Percentiles rank a stretch among this genome's conserved stretches.
phyloP scores from a whole-genome alignment of 2,329 filamentous ascomycete species.

The Talaromyces marneffei region DNA sequence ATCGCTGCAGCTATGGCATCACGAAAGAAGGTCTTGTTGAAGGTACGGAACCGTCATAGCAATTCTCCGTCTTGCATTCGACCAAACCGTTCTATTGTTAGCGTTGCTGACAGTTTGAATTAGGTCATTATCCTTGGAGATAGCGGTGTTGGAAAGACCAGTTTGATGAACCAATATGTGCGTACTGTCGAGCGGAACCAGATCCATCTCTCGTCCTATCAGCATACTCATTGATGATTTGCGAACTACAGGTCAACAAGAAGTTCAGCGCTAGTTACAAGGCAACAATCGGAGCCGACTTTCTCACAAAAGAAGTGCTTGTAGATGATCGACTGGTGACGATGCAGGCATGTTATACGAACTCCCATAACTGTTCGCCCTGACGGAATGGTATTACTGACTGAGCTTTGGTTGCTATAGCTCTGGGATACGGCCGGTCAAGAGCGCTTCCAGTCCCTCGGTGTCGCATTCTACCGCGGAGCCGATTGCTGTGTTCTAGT shows the following conservation, averaged over 20 bases:
- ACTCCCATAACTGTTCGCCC: neutral
- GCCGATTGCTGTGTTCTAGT: conserved; percentile 97
- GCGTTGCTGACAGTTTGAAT: conserved; percentile 1
- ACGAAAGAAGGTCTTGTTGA: conserved; percentile 84
- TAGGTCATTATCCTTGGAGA: conserved; percentile 99
- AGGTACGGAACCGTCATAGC: conserved; percentile 51
- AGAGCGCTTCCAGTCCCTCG: conserved; percentile 93
- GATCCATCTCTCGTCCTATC: conserved; percentile 16
- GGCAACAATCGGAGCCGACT: conserved; percentile 97
- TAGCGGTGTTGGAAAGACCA: conserved; percentile 98
- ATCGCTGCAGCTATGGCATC: conserved; percentile 56
- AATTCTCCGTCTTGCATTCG: conserved; percentile 10
- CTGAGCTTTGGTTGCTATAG: conserved; percentile 42
- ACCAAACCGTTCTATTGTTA: neutral
- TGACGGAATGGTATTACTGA: neutral
- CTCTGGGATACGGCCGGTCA: conserved; percentile 98
- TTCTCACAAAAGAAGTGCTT: conserved; percentile 94
- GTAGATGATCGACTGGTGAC: conserved; percentile 96
- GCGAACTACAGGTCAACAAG: conserved; percentile 84
- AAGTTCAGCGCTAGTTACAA: conserved; percentile 99
- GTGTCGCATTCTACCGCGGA: conserved; percentile 94
- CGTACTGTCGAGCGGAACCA: conserved; percentile 29
- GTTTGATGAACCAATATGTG: conserved; percentile 99
- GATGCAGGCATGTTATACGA: conserved; percentile 69
- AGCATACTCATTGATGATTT: conserved; percentile 7